These are phyloP conservation scores for Candida peoriensis DNA, from an alignment of 805 yeast genomes.

Conservation along the genomic window DNA sequence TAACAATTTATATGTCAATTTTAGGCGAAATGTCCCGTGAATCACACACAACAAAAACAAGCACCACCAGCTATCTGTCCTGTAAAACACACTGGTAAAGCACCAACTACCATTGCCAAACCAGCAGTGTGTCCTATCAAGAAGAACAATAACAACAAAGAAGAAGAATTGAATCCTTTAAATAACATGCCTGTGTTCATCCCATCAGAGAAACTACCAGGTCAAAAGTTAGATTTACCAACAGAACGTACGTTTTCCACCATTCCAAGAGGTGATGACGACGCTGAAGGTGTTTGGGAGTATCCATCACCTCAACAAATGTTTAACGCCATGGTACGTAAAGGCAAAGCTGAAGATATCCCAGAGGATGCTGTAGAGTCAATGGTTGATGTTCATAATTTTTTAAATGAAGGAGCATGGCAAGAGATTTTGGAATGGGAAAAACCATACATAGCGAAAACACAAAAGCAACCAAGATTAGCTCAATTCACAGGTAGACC, in stretches of 20 bases:
- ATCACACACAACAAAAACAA: constrained; percentile 25
- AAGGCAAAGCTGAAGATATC: constrained; percentile 82
- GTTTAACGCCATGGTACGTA: constrained; percentile 95
- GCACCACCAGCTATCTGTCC: constrained; percentile 34
- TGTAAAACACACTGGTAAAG: constrained; percentile 27
- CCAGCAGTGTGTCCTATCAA: constrained; percentile 38
- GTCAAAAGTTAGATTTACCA: constrained; percentile 74
- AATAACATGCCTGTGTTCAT: constrained; percentile 83
- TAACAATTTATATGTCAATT: neutral
- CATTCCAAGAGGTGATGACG: constrained; percentile 75
- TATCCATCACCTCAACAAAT: constrained; percentile 99
- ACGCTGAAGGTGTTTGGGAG: constrained; percentile 83
- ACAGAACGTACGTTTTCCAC: constrained; percentile 79
- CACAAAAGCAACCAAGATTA: constrained; percentile 66
- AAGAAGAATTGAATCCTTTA: constrained; percentile 56
- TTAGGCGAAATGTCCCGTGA: constrained; percentile 35
- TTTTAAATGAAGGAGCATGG: constrained; percentile 97
- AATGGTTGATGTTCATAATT: constrained; percentile 97
- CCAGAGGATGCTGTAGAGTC: constrained; percentile 95
- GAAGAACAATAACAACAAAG: constrained; percentile 17
- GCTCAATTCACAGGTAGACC: constrained; percentile 91
- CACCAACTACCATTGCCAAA: no score
- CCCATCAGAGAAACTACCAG: constrained; percentile 65
- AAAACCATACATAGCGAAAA: constrained; percentile 50
- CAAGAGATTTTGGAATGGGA: constrained; percentile 92